These are phyloP conservation scores for Sarocladium strictum DNA, from an alignment of 2,329 filamentous ascomycete genomes.

Conservation along the genomic window DNA sequence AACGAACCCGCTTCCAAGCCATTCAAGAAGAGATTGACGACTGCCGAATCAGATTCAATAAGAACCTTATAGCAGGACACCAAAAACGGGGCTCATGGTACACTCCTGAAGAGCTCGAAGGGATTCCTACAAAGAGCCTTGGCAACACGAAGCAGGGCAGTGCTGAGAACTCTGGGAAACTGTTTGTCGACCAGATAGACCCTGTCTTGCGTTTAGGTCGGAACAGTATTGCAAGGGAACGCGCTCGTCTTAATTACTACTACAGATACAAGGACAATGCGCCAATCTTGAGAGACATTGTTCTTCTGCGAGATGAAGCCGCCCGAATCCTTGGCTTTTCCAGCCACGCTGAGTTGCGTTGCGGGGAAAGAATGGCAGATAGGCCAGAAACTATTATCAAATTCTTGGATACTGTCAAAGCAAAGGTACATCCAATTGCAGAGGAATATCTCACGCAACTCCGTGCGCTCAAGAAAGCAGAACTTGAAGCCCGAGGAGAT, in stretches of 20 bases:
- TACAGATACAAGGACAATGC: not conserved
- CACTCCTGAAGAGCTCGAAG: not conserved
- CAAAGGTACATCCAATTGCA: not conserved
- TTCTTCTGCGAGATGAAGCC: not conserved
- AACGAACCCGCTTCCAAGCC: not conserved
- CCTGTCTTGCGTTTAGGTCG: not conserved
- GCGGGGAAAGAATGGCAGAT: not conserved
- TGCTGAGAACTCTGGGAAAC: not conserved
- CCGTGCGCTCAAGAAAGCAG: not conserved
- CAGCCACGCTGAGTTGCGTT: not conserved
- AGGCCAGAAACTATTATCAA: not conserved
- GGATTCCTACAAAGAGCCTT: not conserved
- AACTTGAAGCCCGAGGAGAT: not conserved
- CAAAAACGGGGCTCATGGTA: not conserved
- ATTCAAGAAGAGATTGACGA: not conserved
- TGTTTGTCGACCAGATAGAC: not conserved
- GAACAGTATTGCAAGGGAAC: not conserved
- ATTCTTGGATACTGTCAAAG: not conserved
- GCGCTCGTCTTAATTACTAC: not conserved
- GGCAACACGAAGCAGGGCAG: not conserved
- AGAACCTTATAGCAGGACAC: not conserved
- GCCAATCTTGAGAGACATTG: not conserved
- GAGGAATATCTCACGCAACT: not conserved
- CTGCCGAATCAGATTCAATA: not conserved
- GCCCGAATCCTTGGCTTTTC: not conserved